phyloP scores from a whole-genome alignment of 441 rosid species.

The Arabidopsis lyrata region DNA sequence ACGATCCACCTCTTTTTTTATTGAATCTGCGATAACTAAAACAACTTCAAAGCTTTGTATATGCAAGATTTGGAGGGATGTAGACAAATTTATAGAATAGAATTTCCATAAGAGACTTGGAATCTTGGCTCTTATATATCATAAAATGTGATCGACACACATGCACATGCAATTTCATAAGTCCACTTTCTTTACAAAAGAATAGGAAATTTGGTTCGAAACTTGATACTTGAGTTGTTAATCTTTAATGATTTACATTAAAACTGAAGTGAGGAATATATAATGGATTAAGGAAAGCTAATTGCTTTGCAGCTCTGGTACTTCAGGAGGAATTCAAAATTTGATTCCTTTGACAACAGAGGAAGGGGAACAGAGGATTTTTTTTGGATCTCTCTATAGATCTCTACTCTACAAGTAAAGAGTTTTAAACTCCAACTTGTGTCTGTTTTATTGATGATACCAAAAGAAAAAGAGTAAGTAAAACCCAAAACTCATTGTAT shows the following conservation, averaged over 20 bases:
- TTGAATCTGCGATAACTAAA: background rate
- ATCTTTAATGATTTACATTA: background rate
- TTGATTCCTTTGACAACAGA: conserved; percentile 74
- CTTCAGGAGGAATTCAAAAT: conserved; percentile 78
- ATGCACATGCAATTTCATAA: background rate
- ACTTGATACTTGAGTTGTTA: background rate
- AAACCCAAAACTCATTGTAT: background rate
- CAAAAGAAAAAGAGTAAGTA: background rate
- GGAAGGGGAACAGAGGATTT: conserved; percentile 56
- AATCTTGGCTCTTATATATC: background rate
- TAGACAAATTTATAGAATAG: background rate
- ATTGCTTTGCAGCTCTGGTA: conserved; percentile 63
- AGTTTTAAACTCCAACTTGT: conserved; percentile 11
- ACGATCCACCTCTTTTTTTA: background rate
- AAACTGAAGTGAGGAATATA: conserved; percentile 7
- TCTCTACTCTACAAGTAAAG: conserved; percentile 66
- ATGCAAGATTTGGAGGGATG: background rate
- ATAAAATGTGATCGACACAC: background rate
- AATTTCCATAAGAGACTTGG: background rate
- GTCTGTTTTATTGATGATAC: conserved; percentile 8
- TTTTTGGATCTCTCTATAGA: conserved; percentile 57
- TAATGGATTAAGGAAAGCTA: background rate
- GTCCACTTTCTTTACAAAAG: background rate
- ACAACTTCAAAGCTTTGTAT: conserved; percentile 1
- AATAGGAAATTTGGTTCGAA: background rate